These are phyloP conservation scores for Sapria himalayana DNA, from an alignment of 345 rosid genomes.

Conservation along the genomic window DNA sequence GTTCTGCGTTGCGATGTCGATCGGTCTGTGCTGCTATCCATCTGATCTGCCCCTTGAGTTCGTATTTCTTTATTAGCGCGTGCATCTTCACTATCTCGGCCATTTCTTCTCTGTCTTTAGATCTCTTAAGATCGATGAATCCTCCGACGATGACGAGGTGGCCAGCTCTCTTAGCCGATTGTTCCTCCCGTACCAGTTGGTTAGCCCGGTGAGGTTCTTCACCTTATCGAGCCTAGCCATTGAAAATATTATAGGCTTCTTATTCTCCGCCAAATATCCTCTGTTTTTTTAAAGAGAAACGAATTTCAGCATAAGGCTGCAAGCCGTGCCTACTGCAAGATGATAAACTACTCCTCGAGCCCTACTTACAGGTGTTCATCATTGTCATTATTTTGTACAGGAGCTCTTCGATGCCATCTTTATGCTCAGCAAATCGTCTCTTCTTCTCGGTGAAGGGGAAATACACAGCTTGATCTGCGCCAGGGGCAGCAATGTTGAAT, in stretches of 20 bases:
- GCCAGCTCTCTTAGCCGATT: slow-evolving; percentile 50
- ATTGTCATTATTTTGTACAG: slow-evolving; percentile 48
- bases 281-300: slow-evolving; percentile 17
- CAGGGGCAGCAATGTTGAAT: slow-evolving; percentile 86
- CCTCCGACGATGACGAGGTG: slow-evolving; percentile 82
- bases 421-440: slow-evolving; percentile 31
- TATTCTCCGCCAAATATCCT: slow-evolving; percentile 54
- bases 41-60: slow-evolving; percentile 64
- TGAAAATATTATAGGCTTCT: slow-evolving; percentile 80
- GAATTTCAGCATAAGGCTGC: not conserved
- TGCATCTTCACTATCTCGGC: slow-evolving; percentile 85
- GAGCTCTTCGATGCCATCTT: slow-evolving; percentile 59
- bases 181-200: slow-evolving; percentile 88
- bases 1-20: slow-evolving; percentile 69
- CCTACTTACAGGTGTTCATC: slow-evolving; percentile 46
- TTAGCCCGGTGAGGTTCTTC: slow-evolving; percentile 71
- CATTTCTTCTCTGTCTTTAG: slow-evolving; percentile 74
- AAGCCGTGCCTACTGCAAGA: no score
- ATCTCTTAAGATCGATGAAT: slow-evolving; percentile 53
- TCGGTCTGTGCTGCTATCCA: slow-evolving; percentile 94
- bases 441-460: slow-evolving; percentile 44
- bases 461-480: slow-evolving; percentile 91
- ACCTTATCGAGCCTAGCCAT: slow-evolving; percentile 95
- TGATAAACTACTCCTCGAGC: no score
- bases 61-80: slow-evolving; percentile 42